Percentiles rank a stretch among this genome's conserved stretches.
Conservation (phyloP, 805 yeast species). For the Wickerhamomyces canadensis region DNA sequence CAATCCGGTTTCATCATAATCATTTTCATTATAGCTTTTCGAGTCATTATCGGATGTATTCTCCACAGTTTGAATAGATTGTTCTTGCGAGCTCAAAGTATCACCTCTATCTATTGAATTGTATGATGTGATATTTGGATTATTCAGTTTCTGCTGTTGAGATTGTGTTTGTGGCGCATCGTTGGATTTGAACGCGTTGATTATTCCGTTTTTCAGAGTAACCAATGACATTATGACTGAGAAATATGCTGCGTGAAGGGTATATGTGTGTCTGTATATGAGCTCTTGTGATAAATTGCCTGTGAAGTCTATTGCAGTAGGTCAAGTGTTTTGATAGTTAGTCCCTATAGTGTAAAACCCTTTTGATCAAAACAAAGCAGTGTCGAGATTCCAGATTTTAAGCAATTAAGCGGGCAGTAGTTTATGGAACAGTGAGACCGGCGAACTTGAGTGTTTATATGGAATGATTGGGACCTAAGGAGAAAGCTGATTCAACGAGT, state of each 20-base stretch:
- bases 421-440: too few species aligned
- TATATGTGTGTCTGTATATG: not conserved
- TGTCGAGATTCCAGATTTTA: too few species aligned
- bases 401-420: too few species aligned
- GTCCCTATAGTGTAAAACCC: too few species aligned
- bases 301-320: too few species aligned
- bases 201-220: conserved; percentile 21
- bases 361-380: too few species aligned
- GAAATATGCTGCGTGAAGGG: too few species aligned
- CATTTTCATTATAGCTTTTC: conserved; percentile 5
- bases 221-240: conserved; percentile 19
- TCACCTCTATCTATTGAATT: conserved; percentile 13
- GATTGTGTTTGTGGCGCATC: conserved; percentile 3
- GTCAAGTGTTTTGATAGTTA: too few species aligned
- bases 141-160: conserved; percentile 8
- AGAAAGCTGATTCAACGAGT: too few species aligned
- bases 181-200: conserved; percentile 9
- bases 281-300: too few species aligned
- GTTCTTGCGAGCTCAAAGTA: conserved; percentile 7
- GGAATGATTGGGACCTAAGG: too few species aligned
- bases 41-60: not conserved
- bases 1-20: conserved; percentile 5
- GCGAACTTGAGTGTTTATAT: too few species aligned
- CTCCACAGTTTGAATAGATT: conserved; percentile 4
- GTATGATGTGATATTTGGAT: conserved; percentile 11